Conservation (phyloP, 495 filamentous ascomycete species). For the Melanomma pulvis-pyrius region DNA sequence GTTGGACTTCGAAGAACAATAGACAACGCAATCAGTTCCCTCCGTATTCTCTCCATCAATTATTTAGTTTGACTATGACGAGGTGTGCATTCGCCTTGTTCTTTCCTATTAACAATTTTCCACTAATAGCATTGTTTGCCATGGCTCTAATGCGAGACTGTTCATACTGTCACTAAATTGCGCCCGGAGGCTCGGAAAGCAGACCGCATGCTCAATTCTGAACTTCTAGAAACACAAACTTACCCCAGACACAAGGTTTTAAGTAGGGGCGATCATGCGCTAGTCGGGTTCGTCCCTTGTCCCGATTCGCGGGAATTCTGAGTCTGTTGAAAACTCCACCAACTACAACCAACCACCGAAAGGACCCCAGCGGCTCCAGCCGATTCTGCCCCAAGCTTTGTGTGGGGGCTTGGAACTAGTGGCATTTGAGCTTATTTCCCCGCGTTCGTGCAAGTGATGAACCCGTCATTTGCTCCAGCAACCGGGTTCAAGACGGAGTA, state of each 20-base stretch:
- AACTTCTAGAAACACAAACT: too few species aligned
- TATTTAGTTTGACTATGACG: too few species aligned
- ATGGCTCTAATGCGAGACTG: too few species aligned
- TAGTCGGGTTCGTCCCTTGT: background rate
- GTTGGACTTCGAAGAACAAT: too few species aligned
- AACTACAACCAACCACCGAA: background rate
- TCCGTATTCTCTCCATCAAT: too few species aligned
- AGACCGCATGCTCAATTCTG: too few species aligned
- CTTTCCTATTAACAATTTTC: too few species aligned
- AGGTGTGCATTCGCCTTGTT: too few species aligned
- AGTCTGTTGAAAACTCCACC: background rate
- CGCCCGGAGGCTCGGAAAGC: too few species aligned
- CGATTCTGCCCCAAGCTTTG: conserved; percentile 8
- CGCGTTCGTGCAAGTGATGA: conserved; percentile 3
- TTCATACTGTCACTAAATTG: too few species aligned
- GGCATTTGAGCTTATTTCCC: conserved; percentile 6
- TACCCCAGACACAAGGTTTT: background rate
- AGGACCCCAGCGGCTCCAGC: background rate
- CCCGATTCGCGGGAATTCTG: background rate
- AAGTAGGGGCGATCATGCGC: background rate
- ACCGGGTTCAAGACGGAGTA: conserved; percentile 25
- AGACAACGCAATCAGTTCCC: too few species aligned
- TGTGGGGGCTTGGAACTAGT: conserved; percentile 12
- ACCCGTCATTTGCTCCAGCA: background rate
- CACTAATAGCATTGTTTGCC: too few species aligned